phyloP scores from a whole-genome alignment of 139 green algal species.

The Spirogloea muscicola region DNA sequence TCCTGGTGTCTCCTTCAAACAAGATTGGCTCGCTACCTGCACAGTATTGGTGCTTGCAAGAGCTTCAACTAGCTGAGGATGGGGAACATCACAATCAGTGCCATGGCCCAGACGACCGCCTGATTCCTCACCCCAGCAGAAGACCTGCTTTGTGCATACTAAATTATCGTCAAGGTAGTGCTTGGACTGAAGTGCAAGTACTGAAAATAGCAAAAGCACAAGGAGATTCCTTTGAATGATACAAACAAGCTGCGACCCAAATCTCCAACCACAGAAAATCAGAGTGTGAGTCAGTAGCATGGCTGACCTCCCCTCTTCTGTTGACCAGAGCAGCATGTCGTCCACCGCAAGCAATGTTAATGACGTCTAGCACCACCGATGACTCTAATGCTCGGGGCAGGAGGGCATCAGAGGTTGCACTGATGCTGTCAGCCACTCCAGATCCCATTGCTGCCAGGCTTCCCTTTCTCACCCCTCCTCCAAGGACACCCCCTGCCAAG shows the following conservation, averaged over 20 bases:
- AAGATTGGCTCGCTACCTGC: no score
- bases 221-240: background rate
- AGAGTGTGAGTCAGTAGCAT: background rate
- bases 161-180: no score
- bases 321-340: conserved; percentile 39
- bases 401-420: conserved; percentile 13
- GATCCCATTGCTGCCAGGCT: background rate
- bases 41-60: no score
- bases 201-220: background rate
- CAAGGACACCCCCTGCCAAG: conserved; percentile 22
- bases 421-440: background rate
- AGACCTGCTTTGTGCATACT: no score
- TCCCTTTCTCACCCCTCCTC: background rate
- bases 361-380: conserved; percentile 38
- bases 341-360: conserved; percentile 26
- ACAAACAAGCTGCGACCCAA: no score
- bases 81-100: conserved; percentile 13
- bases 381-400: conserved; percentile 22
- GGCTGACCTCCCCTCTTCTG: conserved; percentile 37
- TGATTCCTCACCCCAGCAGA: conserved; percentile 42
- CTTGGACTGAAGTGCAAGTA: background rate
- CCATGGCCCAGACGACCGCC: conserved; percentile 40
- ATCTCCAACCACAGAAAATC: no score
- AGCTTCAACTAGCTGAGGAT: conserved; percentile 40
- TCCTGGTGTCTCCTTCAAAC: no score